A percentile compares a stretch with the other conserved stretches of the same genome.
phyloP scores from a whole-genome alignment of 1,284 basidiomycete genomes.

The Clitocybe nebularis region DNA sequence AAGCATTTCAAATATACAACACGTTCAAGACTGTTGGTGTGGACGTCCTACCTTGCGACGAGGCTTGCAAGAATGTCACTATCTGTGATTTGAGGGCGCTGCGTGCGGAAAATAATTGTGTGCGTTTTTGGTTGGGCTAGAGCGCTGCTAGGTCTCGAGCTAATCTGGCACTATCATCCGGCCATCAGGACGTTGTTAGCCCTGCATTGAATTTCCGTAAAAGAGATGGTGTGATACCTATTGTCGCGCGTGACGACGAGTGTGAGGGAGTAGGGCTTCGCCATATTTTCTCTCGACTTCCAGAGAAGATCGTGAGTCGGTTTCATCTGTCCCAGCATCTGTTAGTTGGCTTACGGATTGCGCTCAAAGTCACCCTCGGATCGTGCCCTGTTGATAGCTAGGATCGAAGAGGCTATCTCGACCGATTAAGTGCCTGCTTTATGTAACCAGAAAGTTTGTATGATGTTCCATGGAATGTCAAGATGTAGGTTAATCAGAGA shows the following conservation, averaged over 20 bases:
- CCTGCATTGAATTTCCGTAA: conserved; percentile 27
- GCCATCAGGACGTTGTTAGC: conserved; percentile 24
- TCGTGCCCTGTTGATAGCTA: neutral
- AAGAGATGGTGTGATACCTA: neutral
- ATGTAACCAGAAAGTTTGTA: too few relatives aligned
- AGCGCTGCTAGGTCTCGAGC: neutral
- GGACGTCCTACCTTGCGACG: conserved; percentile 33
- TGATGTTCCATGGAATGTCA: too few relatives aligned
- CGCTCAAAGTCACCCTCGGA: neutral
- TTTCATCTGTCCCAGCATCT: too few relatives aligned
- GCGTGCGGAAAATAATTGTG: conserved; percentile 47
- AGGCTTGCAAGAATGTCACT: conserved; percentile 37
- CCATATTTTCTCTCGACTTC: conserved; percentile 21
- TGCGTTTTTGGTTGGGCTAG: conserved; percentile 24
- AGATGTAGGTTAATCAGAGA: too few relatives aligned
- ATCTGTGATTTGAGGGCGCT: conserved; percentile 49
- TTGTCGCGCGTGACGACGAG: conserved; percentile 13
- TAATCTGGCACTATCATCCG: conserved; percentile 1
- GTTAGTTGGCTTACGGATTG: neutral
- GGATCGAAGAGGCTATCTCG: neutral
- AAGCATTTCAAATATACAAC: conserved; percentile 43
- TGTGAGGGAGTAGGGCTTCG: conserved; percentile 29
- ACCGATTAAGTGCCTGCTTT: too few relatives aligned
- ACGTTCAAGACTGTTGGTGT: conserved; percentile 38
- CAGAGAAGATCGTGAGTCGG: conserved; percentile 6